A percentile compares a stretch with the other conserved stretches of the same genome.
Conservation (phyloP, 2,329 filamentous ascomycete genomes). For the Drechslerella stenobrocha region DNA sequence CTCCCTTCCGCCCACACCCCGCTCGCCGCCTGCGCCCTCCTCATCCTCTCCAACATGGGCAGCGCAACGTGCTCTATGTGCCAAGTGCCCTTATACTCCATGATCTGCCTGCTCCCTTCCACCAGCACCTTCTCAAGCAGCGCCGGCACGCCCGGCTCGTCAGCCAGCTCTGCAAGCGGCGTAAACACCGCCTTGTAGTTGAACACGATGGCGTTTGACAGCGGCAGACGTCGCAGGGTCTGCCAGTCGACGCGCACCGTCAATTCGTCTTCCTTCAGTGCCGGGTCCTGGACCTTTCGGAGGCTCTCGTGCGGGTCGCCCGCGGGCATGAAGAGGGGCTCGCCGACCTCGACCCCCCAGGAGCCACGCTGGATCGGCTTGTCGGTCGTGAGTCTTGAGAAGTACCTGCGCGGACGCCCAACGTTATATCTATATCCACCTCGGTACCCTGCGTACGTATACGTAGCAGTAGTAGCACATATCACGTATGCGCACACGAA, state of each 20-base stretch:
- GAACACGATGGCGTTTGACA: constrained; percentile 76
- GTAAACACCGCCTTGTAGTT: constrained; percentile 90
- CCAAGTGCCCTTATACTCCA: constrained; percentile 82
- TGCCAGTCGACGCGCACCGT: constrained; percentile 84
- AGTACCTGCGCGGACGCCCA: constrained; percentile 63
- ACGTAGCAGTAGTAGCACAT: no score
- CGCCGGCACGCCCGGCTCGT: constrained; percentile 73
- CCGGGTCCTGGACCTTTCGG: constrained; percentile 64
- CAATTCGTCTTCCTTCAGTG: constrained; percentile 64
- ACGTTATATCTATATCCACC: no score
- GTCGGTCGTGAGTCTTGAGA: constrained; percentile 73
- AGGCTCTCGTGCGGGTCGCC: constrained; percentile 66
- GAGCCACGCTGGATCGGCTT: constrained; percentile 80
- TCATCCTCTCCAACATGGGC: constrained; percentile 67
- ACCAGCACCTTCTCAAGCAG: constrained; percentile 70
- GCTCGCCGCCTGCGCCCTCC: constrained; percentile 66
- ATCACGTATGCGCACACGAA: no score
- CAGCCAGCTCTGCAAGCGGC: constrained; percentile 68
- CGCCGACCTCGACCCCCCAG: constrained; percentile 77
- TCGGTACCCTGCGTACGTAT: no score
- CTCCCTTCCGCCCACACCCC: constrained; percentile 65
- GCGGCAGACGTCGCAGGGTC: constrained; percentile 74
- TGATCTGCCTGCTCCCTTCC: constrained; percentile 70
- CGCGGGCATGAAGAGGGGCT: constrained; percentile 74
- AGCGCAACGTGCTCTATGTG: constrained; percentile 74